Evolutionary conservation across 768 basidiomycete genomes (phyloP).

Genomic region (Heimioporus sp.): DNA sequence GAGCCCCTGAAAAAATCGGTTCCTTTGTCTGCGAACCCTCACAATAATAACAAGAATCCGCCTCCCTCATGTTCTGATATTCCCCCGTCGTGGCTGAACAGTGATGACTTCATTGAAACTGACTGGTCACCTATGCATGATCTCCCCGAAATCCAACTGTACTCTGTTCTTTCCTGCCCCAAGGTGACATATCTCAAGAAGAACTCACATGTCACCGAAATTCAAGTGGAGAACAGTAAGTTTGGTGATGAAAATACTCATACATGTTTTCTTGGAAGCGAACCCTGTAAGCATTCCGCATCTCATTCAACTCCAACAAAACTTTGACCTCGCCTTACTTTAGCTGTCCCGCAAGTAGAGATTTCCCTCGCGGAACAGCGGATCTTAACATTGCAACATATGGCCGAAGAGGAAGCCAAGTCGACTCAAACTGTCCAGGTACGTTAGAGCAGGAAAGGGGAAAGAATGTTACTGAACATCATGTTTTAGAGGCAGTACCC

Average conservation of each 20-base stretch:
- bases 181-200: slow-evolving; percentile 80
- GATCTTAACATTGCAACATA: slow-evolving; percentile 44
- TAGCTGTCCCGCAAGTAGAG: slow-evolving; percentile 67
- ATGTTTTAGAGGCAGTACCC: slow-evolving; percentile 24
- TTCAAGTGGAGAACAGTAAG: slow-evolving; percentile 55
- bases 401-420: slow-evolving; percentile 14
- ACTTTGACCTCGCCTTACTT: not conserved
- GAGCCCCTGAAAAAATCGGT: slow-evolving; percentile 67
- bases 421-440: slow-evolving; percentile 16
- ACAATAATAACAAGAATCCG: slow-evolving; percentile 39
- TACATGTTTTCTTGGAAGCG: slow-evolving; percentile 71
- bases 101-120: slow-evolving; percentile 80
- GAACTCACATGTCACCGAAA: slow-evolving; percentile 41
- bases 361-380: slow-evolving; percentile 56
- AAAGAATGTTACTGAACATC: slow-evolving; percentile 1
- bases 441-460: not conserved
- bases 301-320: not conserved
- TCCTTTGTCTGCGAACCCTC: slow-evolving; percentile 44
- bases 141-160: slow-evolving; percentile 60
- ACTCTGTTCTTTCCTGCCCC: slow-evolving; percentile 76
- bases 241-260: slow-evolving; percentile 89
- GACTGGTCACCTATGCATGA: slow-evolving; percentile 54
- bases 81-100: slow-evolving; percentile 67
- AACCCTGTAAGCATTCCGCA: slow-evolving; percentile 51
- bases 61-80: slow-evolving; percentile 32